Evolutionary conservation across 1,284 basidiomycete genomes (phyloP), one percentile per base, ranked within the genome.

Genomic region (Irpex rosettiformis): DNA sequence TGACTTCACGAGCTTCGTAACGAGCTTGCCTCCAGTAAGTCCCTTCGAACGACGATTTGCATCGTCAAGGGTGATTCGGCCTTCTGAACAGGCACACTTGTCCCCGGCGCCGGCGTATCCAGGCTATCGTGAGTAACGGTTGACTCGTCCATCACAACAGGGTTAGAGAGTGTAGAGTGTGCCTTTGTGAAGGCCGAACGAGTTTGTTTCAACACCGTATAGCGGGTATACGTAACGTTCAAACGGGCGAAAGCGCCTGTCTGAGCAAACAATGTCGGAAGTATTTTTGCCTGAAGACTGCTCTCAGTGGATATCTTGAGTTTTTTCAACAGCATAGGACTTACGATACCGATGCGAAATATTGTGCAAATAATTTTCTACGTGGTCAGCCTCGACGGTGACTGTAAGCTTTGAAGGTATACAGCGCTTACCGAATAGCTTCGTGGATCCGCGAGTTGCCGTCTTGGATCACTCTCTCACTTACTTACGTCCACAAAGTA

Each of bases 31-130:
- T 77, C 74, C 25, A 77, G 72, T 37, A 79, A 66, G 60, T 80
- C 78, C 27, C 75, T 69, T 40, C 78, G 70, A 5, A 80, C 77
- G 49, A 80, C 64, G 13, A 79, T 75, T 63, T 80, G 78, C 76
- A 79, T 79, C 43, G 75, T 69, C 11, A 79, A 66, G 1, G 75
- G 71, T 22, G 53, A n/a, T 21, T 27, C 18, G 18, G 56, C 47
- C 29, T 22, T 27, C 27, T 24, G 37, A 2, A 33, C 55, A 11
- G 29, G 25, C n/a, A n/a, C n/a, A 16, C 27, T 49, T 45, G 22
- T 21, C 21, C 25, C 18, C 7, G n/a, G 21, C n/a, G 7, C 22
- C 25, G 18, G 22, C 11, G 49, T 5, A 16, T 4, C 24, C n/a
- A 21, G 22, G 24, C 28, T 21, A 43, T 33, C 54, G 24, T 16